A percentile compares a stretch with the other conserved stretches of the same genome.
These are phyloP conservation scores for Sugiyamaella castrensis DNA, from an alignment of 1,139 yeast species.

Conservation along the genomic window DNA sequence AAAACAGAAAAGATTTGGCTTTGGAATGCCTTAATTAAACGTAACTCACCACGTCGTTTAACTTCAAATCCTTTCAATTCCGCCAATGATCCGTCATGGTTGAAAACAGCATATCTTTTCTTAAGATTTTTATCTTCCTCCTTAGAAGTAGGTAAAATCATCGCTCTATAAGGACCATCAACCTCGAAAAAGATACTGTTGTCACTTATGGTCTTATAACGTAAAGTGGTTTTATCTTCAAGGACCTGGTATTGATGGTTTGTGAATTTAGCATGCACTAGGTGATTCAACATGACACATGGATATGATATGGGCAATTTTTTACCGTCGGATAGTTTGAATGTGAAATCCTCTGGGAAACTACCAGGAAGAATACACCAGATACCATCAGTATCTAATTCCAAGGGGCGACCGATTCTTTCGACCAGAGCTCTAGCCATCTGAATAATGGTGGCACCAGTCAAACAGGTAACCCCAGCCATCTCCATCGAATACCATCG, in stretches of 20 bases:
- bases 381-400: conserved; percentile 97
- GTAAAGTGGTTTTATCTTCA: conserved; percentile 62
- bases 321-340: conserved; percentile 75
- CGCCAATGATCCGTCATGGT: conserved; percentile 89
- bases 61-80: conserved; percentile 96
- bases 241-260: conserved; percentile 92
- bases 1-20: conserved; percentile 90
- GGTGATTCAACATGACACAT: conserved; percentile 91
- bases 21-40: conserved; percentile 90
- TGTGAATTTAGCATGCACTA: conserved; percentile 87
- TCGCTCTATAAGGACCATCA: conserved; percentile 97
- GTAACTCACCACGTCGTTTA: conserved; percentile 95
- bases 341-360: conserved; percentile 83
- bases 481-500: conserved; percentile 99
- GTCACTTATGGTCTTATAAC: conserved; percentile 77
- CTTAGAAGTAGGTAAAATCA: conserved; percentile 94
- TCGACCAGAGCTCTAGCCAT: conserved; percentile 95
- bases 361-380: conserved; percentile 96
- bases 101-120: conserved; percentile 95
- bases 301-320: conserved; percentile 81
- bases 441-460: conserved; percentile 97
- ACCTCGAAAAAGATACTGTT: conserved; percentile 97
- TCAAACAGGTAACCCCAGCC: conserved; percentile 98
- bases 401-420: conserved; percentile 90
- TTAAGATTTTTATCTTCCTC: conserved; percentile 97